Base-by-base conservation (phyloP, 164 flowering plant genomes). In the Stephania japonica region DNA sequence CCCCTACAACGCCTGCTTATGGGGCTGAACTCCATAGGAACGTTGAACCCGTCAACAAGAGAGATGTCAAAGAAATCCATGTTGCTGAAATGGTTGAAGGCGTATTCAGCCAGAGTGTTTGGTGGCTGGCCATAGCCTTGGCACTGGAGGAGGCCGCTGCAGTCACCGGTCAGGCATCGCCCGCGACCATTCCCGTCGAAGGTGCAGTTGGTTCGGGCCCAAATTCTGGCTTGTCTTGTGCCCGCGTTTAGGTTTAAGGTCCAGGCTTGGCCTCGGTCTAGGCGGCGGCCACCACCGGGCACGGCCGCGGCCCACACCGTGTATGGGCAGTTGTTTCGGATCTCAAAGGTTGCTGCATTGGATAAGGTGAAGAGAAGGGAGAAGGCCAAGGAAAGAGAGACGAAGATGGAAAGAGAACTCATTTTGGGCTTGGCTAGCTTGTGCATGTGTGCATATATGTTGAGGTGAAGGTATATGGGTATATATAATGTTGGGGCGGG, bases 191-290 rank as follows among this genome's bases (percentile, higher is more conserved):
- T 43, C 25, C 8, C 75, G 38, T 72, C 70, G 42, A 72, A 72
- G n/a, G 25, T 72, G 50, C 75, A 72, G 11, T 72, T 72, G 68
- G 69, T 72, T 43, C 69, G 69, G 14, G 44, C 69, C 75, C 70
- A 49, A 19, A 72, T 65, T 42, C 69, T 63, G 7, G 23, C 68
- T 26, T 19, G 42, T n/a, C 25, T 47, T 4, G 75, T 65, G 32
- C 69, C 63, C 1, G 63, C 19, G 7, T 14, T 11, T 19, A 72
- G 64, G n/a, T 65, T 72, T 19, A 72, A 44, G 41, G 27, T 65
- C 70, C 75, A 72, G 5, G 27, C 6, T 64, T 65, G 43, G 16
- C 69, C 56, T 8, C 8, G 12, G 12, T 65, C 25, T 6, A 72
- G 69, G 44, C 12, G 64, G 21, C 23, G 75, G 13, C 75, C 75